These are phyloP conservation scores for Solidago caesia DNA, from an alignment of 129 eudicot species.

Conservation along the genomic window DNA sequence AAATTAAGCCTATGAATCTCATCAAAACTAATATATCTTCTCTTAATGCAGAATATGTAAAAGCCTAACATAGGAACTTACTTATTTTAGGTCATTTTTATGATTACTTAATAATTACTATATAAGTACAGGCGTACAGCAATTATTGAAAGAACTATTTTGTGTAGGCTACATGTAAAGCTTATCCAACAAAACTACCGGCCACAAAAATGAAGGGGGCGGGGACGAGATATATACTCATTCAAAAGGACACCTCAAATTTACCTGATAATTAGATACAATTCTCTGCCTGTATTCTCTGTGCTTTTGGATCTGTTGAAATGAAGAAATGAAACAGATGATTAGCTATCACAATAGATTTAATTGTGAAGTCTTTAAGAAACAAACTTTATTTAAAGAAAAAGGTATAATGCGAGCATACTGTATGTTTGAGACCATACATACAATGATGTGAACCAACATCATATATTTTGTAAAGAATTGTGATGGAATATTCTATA, in stretches of 20 bases:
- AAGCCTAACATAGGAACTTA: no score
- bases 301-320: slow-evolving; percentile 73
- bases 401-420: no score
- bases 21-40: neutral
- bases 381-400: neutral
- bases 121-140: no score
- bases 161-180: no score
- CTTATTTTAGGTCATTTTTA: no score
- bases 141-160: no score
- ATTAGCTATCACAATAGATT: neutral
- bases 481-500: no score
- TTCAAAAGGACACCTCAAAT: slow-evolving; percentile 11
- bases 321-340: slow-evolving; percentile 18
- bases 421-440: no score
- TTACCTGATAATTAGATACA: slow-evolving; percentile 81
- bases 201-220: neutral
- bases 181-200: slow-evolving; percentile 7
- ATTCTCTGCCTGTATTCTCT: slow-evolving; percentile 76
- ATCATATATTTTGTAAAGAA: no score
- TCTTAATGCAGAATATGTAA: neutral
- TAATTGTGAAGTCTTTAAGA: neutral
- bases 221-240: neutral
- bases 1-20: slow-evolving; percentile 9
- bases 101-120: no score
- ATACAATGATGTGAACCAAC: no score